Base-by-base conservation (phyloP, 1,284 basidiomycete genomes). In the Earliella scabrosa region DNA sequence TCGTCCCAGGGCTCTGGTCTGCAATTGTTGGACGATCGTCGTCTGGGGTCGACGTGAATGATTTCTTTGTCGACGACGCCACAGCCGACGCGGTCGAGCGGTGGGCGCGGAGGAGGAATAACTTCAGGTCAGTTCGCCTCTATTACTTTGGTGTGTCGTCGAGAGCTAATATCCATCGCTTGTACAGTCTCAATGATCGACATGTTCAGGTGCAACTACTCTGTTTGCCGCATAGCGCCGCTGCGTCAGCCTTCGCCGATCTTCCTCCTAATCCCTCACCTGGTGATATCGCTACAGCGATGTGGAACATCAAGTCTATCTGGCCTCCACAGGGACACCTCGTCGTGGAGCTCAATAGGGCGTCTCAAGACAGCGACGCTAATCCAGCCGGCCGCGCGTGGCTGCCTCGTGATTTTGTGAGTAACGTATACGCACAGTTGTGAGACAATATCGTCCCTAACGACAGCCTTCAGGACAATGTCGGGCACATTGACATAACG, bases 261-360 rank as follows among this genome's bases (percentile, higher is more conserved):
- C 45, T 76, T 23, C 48, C 60, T 26, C 52, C 58, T 21, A 54
- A 61, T 8, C 63, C 64, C 18, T 62, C 71, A 20, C 63, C 71
- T 14, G 69, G 66, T 47, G 70, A 69, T 1, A 50, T 78, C 20
- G 68, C 75, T 6, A 56, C 59, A 7, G 70, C 69, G 23, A 53
- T 81, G 18, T 66, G 69, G 52, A 56, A 63, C 10, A 64, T 79
- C 8, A 53, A 68, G 54, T 73, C 75, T n/a, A 59, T 63, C 38
- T 85, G 83, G 84, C 84, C 84, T 24, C 41, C 61, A 4, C 63
- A 66, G 40, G 81, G 81, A 8, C 70, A 74, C 45, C 69, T 85
- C 23, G 69, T 83, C 21, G 65, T 85, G 16, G 68, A 76, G 46
- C 59, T 82, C 36, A 82, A 83, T 60, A 66, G 23, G 68, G 66